phyloP scores from a whole-genome alignment of 352 stramenopile species.

The Pythium apleroticum region DNA sequence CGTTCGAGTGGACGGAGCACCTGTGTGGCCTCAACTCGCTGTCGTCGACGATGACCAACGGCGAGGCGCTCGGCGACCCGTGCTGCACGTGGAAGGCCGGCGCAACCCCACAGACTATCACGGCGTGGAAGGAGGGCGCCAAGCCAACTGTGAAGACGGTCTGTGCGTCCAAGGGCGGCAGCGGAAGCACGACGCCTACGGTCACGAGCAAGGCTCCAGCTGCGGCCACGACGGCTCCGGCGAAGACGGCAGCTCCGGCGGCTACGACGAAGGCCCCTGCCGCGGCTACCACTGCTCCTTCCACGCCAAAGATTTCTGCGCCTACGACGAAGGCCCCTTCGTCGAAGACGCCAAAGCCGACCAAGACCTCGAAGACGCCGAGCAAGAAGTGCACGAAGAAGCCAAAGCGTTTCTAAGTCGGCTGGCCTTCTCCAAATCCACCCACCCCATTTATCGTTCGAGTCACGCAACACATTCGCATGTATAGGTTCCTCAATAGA shows the following conservation, averaged over 20 bases:
- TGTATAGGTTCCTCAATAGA: no score
- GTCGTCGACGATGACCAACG: slow-evolving; percentile 12
- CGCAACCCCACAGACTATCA: slow-evolving; percentile 8
- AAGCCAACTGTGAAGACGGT: slow-evolving; percentile 4
- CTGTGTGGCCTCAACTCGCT: slow-evolving; percentile 7
- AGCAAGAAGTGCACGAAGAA: no score
- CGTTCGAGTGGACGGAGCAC: slow-evolving; percentile 7
- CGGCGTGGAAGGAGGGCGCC: slow-evolving; percentile 6
- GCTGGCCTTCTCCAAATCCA: no score
- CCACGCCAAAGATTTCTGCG: no score
- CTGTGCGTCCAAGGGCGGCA: background rate
- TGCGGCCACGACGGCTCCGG: background rate
- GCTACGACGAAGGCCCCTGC: background rate
- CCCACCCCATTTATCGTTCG: no score
- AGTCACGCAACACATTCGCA: no score
- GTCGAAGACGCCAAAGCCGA: no score
- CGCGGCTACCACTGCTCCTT: background rate
- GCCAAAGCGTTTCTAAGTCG: no score
- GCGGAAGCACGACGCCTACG: slow-evolving; percentile 2
- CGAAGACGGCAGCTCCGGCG: background rate
- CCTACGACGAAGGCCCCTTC: no score
- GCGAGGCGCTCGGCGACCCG: slow-evolving; percentile 16
- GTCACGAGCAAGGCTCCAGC: slow-evolving; percentile 5
- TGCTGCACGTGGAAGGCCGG: slow-evolving; percentile 21
- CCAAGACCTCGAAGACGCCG: no score